Percentiles rank a stretch among this genome's conserved stretches.
phyloP scores from a whole-genome alignment of 352 stramenopile species.

The Globisporangium echinulatum region DNA sequence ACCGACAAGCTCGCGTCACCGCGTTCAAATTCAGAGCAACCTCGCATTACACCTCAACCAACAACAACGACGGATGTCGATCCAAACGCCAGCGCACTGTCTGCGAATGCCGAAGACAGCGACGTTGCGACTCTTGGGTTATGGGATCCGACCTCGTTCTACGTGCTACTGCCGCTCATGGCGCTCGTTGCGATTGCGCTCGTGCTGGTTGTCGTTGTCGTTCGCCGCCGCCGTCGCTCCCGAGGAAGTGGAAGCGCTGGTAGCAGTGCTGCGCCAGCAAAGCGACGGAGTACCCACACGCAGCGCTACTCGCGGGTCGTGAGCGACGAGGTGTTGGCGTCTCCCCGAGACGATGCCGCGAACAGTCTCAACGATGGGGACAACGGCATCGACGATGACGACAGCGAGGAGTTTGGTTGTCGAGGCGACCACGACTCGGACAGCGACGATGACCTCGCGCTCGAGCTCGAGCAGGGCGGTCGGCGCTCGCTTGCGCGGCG shows the following conservation, averaged over 20 bases:
- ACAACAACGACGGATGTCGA: background rate
- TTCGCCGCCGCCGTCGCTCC: conserved; percentile 4
- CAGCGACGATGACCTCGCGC: conserved; percentile 3
- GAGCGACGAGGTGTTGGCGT: conserved; percentile 13
- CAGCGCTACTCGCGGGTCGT: conserved; percentile 14
- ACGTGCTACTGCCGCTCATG: conserved; percentile 13
- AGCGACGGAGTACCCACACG: background rate
- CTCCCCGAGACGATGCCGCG: background rate
- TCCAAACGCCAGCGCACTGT: background rate
- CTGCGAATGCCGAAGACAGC: conserved; percentile 1
- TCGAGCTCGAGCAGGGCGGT: conserved; percentile 1
- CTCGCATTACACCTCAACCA: background rate
- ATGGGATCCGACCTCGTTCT: conserved; percentile 9
- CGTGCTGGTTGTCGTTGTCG: conserved; percentile 6
- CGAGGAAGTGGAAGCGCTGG: background rate
- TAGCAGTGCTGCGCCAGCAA: background rate
- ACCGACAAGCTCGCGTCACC: background rate
- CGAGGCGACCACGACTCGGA: background rate
- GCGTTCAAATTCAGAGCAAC: background rate
- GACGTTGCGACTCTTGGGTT: background rate
- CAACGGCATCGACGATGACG: conserved; percentile 13
- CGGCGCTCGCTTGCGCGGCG: conserved; percentile 3
- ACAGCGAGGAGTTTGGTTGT: background rate
- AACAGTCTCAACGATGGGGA: background rate
- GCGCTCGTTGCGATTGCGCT: conserved; percentile 7